phyloP scores from a whole-genome alignment of 164 flowering plant genomes.

The Cinnamomum chago region DNA sequence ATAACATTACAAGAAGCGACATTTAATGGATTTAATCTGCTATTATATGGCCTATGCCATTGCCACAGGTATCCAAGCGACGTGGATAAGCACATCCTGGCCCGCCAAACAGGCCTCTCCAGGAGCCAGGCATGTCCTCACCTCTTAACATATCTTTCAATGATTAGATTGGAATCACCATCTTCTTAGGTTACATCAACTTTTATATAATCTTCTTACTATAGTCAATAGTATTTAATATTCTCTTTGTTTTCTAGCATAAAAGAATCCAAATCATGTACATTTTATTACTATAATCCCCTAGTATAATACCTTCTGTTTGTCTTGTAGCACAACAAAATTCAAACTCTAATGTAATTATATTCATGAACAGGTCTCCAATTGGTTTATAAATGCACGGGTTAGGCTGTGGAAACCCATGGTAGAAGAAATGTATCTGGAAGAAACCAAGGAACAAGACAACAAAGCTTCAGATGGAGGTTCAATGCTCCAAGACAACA shows the following conservation, averaged over 20 bases:
- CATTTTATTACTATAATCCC: not conserved
- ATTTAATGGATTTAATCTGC: not conserved
- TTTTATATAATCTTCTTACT: not conserved
- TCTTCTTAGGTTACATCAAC: constrained; percentile 6
- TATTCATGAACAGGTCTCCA: constrained; percentile 60
- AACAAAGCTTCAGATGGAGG: constrained; percentile 32
- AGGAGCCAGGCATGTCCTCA: constrained; percentile 83
- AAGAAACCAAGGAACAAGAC: constrained; percentile 74
- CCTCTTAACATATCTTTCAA: constrained; percentile 11
- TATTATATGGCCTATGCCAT: not conserved
- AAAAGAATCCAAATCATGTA: too few species aligned
- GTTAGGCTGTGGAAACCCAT: constrained; percentile 98
- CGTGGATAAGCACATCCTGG: constrained; percentile 89
- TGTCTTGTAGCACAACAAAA: not conserved
- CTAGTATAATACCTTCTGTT: not conserved
- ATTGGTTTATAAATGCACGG: constrained; percentile 97
- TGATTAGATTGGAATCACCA: constrained; percentile 8
- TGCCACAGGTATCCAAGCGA: constrained; percentile 86
- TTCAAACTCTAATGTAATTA: not conserved
- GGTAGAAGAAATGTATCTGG: constrained; percentile 96
- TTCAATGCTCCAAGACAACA: constrained; percentile 16
- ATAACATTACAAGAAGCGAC: not conserved
- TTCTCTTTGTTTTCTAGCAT: not conserved
- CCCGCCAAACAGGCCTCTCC: constrained; percentile 97
- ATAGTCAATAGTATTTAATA: not conserved